Evolutionary conservation across 306 rosid species (phyloP).

Genomic region (Castanospermum australe): DNA sequence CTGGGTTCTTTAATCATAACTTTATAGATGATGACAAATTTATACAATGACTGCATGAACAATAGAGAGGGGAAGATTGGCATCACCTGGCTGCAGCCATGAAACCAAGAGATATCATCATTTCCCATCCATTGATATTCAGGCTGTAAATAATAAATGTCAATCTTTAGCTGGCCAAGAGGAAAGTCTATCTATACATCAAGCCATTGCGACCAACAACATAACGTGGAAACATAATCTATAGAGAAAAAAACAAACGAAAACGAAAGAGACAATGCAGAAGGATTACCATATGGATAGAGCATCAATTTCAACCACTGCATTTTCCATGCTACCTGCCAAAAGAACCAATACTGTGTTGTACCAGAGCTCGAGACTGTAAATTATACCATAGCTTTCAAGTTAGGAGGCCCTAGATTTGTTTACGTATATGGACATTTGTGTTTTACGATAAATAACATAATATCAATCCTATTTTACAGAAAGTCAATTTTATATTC

Average conservation of each 20-base stretch:
- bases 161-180: neutral
- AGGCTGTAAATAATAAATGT: slow-evolving; percentile 33
- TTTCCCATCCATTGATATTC: slow-evolving; percentile 61
- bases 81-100: slow-evolving; percentile 51
- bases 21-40: neutral
- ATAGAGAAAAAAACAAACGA: neutral
- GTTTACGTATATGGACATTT: neutral
- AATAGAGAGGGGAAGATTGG: neutral
- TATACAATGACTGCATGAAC: neutral
- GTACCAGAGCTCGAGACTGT: slow-evolving; percentile 63
- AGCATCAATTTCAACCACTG: slow-evolving; percentile 51
- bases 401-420: neutral
- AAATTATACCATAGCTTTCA: neutral
- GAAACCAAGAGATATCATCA: slow-evolving; percentile 60
- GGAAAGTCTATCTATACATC: neutral
- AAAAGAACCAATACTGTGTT: slow-evolving; percentile 45
- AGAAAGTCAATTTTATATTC: neutral
- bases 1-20: no score
- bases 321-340: slow-evolving; percentile 51
- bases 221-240: neutral
- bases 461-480: neutral
- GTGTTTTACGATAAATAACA: neutral
- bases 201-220: neutral
- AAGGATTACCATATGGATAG: slow-evolving; percentile 56
- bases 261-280: neutral